Evolutionary conservation across 2,329 filamentous ascomycete genomes (phyloP), one percentile per base, ranked within the genome.

Genomic region (Stemphylium vesicarium): DNA sequence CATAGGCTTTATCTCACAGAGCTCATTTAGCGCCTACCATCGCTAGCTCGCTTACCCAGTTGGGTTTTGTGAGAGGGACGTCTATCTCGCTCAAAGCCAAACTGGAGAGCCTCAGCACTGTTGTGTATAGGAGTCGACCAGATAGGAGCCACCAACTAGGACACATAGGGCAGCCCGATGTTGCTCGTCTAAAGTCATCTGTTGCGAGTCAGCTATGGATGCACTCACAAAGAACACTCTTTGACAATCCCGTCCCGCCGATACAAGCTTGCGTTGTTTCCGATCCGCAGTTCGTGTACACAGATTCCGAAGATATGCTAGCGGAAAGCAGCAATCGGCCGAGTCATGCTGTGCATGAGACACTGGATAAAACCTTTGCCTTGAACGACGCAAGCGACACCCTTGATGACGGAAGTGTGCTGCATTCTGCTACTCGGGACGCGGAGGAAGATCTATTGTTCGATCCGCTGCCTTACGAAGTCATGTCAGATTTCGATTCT

Each of bases 11-110:
- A 9, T 68, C 69, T 6, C 64, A 69, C 36, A 68, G 76, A 54
- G 67, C 73, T 15, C 63, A 71, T 12, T 65, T 79, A 15, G 20
- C 76, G n/a, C 76, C 77, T 4, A 76, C 71, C 0, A 68, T 80
- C 37, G 66, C 61, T 33, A 72, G 73, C 35, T 78, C 77, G 10
- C 52, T 77, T 15, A 22, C 16, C 26, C 63, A 58, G 18, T n/a
- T 52, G 44, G 45, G 53, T 2, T 33, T 20, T 16, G 40, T 33
- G 8, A 59, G 39, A 36, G 47, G 49, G 0, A 51, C 26, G 7
- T 67, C 69, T 16, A 42, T 45, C 9, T 58, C 54, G 4, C 39
- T 72, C 9, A 57, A 52, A 36, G 38, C 56, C 3, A 69, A 69
- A 45, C 13, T 66, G 18, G 37, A 42, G 32, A 50, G 39, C 35